Base-by-base conservation (phyloP, 2,329 filamentous ascomycete genomes). In the Ascomycota sp. region DNA sequence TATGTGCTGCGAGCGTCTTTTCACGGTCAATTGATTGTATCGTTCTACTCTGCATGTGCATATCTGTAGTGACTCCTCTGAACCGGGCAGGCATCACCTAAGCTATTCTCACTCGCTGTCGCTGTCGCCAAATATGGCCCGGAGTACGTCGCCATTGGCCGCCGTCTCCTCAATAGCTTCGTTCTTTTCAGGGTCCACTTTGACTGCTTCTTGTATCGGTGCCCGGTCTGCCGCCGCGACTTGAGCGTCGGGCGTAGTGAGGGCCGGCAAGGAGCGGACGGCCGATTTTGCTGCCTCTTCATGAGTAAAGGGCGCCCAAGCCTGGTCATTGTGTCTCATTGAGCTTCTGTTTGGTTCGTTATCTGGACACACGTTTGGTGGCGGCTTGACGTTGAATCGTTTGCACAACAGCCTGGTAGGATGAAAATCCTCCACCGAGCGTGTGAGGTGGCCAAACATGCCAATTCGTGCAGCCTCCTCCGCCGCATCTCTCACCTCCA, bases 381-480 rank as follows among this genome's bases (percentile, higher is more conserved):
- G 82, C 7, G 77, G 69, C 38, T 66, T 72, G n/a, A 95, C 76
- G 43, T 83, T 83, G 55, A 98, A 92, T 7, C 89, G 67, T 51
- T 95, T 98, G 56, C 86, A 95, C n/a, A 95, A 56, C 29, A 98
- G 56, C 35, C 83, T 64, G 1, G 76, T 75, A 1, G 89, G 89
- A 43, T 74, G 75, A 52, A 92, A 95, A 5, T 73, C 67, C 7
- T 68, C 52, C 0, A 64, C 61, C 16, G 64, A 71, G 39, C 89
- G 65, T 3, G 89, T 98, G 70, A 95, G 67, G 10, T 72, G 66
- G 1, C 89, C 89, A 54, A 84, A 93, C 83, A 95, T 92, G 37
- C 82, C 83, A 48, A 93, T 59, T 46, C 68, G 79, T 7, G 89
- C 89, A 1, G 89, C 89, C 43, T 81, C 75, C 48, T 84, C 77